Conservation (phyloP, 2,329 filamentous ascomycete species). For the Cladosporium colombiae region DNA sequence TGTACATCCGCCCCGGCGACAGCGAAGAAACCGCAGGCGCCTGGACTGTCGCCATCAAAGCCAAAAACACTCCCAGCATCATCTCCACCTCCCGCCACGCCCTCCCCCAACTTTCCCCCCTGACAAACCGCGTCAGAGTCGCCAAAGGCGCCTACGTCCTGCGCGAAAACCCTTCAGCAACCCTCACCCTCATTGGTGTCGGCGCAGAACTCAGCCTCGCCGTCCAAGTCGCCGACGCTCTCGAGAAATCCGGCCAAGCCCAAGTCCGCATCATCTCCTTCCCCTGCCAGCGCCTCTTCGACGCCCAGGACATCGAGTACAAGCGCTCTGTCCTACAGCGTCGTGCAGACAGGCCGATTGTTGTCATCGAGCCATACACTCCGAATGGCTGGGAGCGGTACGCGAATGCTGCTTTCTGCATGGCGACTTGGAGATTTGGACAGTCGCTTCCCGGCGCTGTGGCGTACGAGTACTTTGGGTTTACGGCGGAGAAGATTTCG, state of each 20-base stretch:
- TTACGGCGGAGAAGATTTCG: slow-evolving; percentile 49
- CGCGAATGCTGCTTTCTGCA: slow-evolving; percentile 56
- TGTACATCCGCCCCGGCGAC: slow-evolving; percentile 42
- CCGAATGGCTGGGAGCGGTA: slow-evolving; percentile 62
- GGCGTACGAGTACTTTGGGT: slow-evolving; percentile 59
- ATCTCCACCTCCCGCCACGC: slow-evolving; percentile 49
- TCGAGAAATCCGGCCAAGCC: slow-evolving; percentile 41
- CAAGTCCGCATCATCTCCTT: slow-evolving; percentile 52
- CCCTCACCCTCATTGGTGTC: slow-evolving; percentile 51
- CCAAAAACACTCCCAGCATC: slow-evolving; percentile 44
- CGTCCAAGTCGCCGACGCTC: slow-evolving; percentile 43
- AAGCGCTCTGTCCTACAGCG: slow-evolving; percentile 47
- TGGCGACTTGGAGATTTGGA: slow-evolving; percentile 53
- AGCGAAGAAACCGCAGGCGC: slow-evolving; percentile 44
- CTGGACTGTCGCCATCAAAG: slow-evolving; percentile 43
- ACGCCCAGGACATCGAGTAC: slow-evolving; percentile 49
- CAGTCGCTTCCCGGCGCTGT: slow-evolving; percentile 57
- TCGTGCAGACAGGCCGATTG: slow-evolving; percentile 15
- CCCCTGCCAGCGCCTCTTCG: slow-evolving; percentile 55
- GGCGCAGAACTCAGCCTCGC: slow-evolving; percentile 54
- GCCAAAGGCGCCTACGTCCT: slow-evolving; percentile 46
- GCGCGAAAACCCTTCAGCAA: slow-evolving; percentile 40
- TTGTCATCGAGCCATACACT: slow-evolving; percentile 61
- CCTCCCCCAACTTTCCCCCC: slow-evolving; percentile 39
- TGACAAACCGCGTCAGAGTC: slow-evolving; percentile 42